These are phyloP conservation scores for Fusarium chuoi DNA, from an alignment of 2,329 filamentous ascomycete genomes.

Conservation along the genomic window DNA sequence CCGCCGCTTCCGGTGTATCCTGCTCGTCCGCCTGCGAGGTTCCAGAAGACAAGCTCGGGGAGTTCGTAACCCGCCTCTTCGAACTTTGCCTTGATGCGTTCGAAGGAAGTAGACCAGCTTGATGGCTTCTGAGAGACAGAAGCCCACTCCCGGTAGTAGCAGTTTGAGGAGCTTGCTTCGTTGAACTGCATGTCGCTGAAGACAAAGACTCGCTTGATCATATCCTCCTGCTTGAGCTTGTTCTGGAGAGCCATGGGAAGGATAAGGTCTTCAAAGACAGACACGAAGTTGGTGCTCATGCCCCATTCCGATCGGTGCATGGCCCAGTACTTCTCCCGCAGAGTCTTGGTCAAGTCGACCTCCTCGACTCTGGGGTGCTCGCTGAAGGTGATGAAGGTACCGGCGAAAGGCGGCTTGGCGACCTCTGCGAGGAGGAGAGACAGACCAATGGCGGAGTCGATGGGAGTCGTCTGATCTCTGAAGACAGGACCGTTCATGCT, in stretches of 20 bases:
- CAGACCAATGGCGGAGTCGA: slow-evolving; percentile 66
- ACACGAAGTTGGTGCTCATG: slow-evolving; percentile 62
- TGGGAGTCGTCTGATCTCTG: slow-evolving; percentile 58
- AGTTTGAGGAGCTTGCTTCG: slow-evolving; percentile 34
- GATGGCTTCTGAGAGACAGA: slow-evolving; percentile 38
- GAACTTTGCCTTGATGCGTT: slow-evolving; percentile 59
- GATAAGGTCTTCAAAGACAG: slow-evolving; percentile 64
- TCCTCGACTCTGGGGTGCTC: slow-evolving; percentile 52
- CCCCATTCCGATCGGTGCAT: slow-evolving; percentile 52
- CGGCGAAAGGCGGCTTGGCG: slow-evolving; percentile 62
- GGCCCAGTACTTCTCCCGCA: slow-evolving; percentile 54
- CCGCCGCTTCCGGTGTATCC: slow-evolving; percentile 39
- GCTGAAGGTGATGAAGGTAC: slow-evolving; percentile 66
- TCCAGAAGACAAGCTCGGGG: slow-evolving; percentile 71
- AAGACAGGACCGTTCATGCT: slow-evolving; percentile 59
- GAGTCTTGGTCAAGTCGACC: slow-evolving; percentile 50
- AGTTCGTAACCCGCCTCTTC: slow-evolving; percentile 64
- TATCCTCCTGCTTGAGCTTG: slow-evolving; percentile 63
- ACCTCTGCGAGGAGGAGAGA: slow-evolving; percentile 66
- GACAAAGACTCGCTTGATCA: slow-evolving; percentile 70
- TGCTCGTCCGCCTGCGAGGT: slow-evolving; percentile 58
- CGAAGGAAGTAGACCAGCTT: slow-evolving; percentile 56
- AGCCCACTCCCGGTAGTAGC: too few species aligned
- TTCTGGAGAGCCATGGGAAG: slow-evolving; percentile 63
- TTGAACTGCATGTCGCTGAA: slow-evolving; percentile 72